Conservation (phyloP, 1,139 yeast species). For the Waltiozyma solani region DNA sequence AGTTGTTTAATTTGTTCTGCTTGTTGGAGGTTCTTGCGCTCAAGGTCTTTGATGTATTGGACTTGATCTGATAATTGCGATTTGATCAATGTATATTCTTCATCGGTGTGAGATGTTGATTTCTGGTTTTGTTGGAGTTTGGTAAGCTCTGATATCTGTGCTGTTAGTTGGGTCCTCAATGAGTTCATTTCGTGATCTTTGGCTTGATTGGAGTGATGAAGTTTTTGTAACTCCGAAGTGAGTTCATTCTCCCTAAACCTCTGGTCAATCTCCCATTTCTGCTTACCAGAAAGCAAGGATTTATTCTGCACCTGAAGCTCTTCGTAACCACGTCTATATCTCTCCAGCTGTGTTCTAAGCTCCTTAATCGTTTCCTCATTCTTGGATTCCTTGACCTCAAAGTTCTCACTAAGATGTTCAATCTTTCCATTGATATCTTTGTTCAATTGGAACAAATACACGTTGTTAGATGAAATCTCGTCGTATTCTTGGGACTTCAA, state of each 20-base stretch:
- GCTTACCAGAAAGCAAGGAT: neutral
- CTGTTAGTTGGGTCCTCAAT: slow-evolving; percentile 25
- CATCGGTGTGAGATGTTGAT: neutral
- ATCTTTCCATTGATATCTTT: slow-evolving; percentile 24
- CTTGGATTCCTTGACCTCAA: slow-evolving; percentile 15
- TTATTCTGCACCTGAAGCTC: neutral
- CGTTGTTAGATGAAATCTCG: slow-evolving; percentile 27
- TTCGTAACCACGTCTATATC: slow-evolving; percentile 14
- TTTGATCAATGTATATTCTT: slow-evolving; percentile 25
- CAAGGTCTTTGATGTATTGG: slow-evolving; percentile 45
- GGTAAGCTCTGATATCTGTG: slow-evolving; percentile 4
- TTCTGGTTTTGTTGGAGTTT: neutral
- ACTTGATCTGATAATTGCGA: slow-evolving; percentile 48
- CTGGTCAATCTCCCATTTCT: neutral
- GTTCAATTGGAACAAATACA: slow-evolving; percentile 31
- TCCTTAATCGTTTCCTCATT: slow-evolving; percentile 12
- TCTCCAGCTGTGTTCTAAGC: slow-evolving; percentile 6
- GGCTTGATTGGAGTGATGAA: neutral
- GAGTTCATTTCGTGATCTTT: slow-evolving; percentile 21
- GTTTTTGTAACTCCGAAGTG: neutral
- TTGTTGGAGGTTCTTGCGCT: slow-evolving; percentile 38
- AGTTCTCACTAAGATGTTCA: slow-evolving; percentile 20
- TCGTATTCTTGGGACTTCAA: slow-evolving; percentile 16
- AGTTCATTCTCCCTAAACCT: neutral
- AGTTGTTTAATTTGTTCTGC: slow-evolving; percentile 34